Percentiles rank a stretch among this genome's conserved stretches.
Conservation (phyloP, 495 filamentous ascomycete genomes). For the Penicillium crystallinum region DNA sequence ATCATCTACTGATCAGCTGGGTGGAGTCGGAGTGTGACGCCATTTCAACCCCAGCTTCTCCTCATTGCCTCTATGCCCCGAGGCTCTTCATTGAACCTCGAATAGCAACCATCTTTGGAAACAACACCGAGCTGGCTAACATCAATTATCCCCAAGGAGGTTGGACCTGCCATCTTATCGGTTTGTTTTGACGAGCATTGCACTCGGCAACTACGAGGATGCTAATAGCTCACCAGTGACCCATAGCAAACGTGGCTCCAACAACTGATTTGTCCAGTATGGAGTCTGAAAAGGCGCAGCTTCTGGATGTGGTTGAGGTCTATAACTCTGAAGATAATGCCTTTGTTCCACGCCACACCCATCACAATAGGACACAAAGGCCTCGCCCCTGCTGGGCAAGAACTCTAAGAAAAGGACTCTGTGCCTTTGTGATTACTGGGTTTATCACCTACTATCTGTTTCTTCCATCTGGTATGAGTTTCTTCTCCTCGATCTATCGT, state of each 20-base stretch:
- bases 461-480: conserved; percentile 1
- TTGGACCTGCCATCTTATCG: neutral
- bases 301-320: conserved; percentile 1
- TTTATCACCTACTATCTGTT: conserved; percentile 8
- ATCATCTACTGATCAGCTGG: neutral
- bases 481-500: neutral
- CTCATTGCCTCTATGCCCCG: neutral
- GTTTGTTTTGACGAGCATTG: neutral
- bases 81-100: no score
- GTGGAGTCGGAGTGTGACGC: conserved; percentile 4
- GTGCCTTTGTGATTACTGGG: conserved; percentile 5
- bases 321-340: neutral
- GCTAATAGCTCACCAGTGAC: conserved; percentile 9
- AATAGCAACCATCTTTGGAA: neutral
- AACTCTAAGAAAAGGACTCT: conserved; percentile 3
- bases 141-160: neutral
- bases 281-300: conserved; percentile 4
- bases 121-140: neutral
- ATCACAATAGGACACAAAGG: conserved; percentile 7
- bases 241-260: conserved; percentile 4
- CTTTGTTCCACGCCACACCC: conserved; percentile 1
- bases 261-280: neutral
- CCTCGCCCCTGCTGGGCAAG: conserved; percentile 4
- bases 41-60: conserved; percentile 1
- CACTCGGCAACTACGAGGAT: neutral